These are phyloP conservation scores for Cadophora gregata DNA, from an alignment of 2,329 filamentous ascomycete species.

Conservation along the genomic window DNA sequence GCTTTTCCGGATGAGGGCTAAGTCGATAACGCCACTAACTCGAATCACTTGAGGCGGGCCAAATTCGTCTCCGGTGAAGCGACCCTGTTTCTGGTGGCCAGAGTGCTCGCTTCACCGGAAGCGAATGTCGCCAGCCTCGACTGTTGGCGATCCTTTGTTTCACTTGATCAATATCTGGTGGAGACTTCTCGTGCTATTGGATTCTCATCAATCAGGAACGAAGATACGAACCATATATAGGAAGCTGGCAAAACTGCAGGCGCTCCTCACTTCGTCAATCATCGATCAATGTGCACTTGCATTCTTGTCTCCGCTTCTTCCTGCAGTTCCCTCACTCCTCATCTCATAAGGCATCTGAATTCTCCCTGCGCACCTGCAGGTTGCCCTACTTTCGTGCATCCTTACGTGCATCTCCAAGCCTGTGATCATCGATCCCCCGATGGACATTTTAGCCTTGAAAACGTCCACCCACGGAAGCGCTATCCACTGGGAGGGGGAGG, in stretches of 20 bases:
- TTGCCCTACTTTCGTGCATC: constrained; percentile 13
- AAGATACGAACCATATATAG: constrained; percentile 7
- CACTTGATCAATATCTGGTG: constrained; percentile 5
- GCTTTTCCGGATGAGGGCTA: no score
- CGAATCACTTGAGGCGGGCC: no score
- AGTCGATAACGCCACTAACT: constrained; percentile 1
- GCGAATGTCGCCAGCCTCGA: no score
- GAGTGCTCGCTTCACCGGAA: no score
- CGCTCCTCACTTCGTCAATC: neutral
- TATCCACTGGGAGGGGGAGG: constrained; percentile 7
- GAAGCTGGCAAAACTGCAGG: constrained; percentile 7
- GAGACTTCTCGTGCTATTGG: constrained; percentile 1
- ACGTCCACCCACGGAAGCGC: neutral
- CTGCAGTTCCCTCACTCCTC: constrained; percentile 3
- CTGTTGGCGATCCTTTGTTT: no score
- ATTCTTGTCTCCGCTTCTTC: neutral
- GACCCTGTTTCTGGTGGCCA: no score
- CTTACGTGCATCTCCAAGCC: constrained; percentile 8
- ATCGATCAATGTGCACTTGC: neutral
- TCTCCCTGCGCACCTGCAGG: constrained; percentile 11
- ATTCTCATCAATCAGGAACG: constrained; percentile 5
- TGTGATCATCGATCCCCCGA: constrained; percentile 4
- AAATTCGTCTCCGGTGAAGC: no score
- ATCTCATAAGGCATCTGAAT: constrained; percentile 14
- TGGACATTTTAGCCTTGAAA: neutral